A percentile compares a stretch with the other conserved stretches of the same genome.
These are phyloP conservation scores for Castanospermum australe DNA, from an alignment of 306 rosid species.

Conservation along the genomic window DNA sequence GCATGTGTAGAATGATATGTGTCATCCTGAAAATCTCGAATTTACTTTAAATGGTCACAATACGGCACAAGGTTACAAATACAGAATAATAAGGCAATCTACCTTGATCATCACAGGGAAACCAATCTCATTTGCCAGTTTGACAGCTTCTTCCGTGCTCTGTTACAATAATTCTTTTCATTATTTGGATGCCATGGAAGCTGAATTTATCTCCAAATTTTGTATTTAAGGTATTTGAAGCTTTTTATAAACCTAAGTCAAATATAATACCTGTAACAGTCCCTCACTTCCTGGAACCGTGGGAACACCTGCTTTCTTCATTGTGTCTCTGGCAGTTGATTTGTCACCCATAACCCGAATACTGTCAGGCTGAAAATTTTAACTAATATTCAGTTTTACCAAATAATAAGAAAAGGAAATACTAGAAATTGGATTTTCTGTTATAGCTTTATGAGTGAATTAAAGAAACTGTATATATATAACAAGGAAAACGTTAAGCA, in stretches of 20 bases:
- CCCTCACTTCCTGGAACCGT: conserved; percentile 85
- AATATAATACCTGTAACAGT: conserved; percentile 69
- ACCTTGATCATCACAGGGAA: conserved; percentile 99
- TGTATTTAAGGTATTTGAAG: neutral
- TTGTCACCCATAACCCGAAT: conserved; percentile 88
- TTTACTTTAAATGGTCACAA: conserved; percentile 13
- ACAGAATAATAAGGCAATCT: conserved; percentile 10
- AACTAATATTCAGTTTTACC: conserved; percentile 26
- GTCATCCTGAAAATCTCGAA: conserved; percentile 2
- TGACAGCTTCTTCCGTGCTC: conserved; percentile 91
- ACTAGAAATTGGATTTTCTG: neutral
- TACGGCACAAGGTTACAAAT: conserved; percentile 1
- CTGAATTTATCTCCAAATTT: conserved; percentile 16
- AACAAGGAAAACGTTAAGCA: conserved; percentile 4
- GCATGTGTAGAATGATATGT: neutral
- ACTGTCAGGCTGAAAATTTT: conserved; percentile 79
- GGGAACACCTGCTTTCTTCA: conserved; percentile 86
- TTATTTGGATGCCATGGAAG: neutral
- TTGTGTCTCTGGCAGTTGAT: conserved; percentile 83
- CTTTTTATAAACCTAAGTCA: conserved; percentile 18
- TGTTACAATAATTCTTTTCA: conserved; percentile 35
- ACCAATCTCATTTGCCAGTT: conserved; percentile 88
- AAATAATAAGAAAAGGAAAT: conserved; percentile 12
- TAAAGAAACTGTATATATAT: neutral
- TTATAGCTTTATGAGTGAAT: neutral